Evolutionary conservation across 1,139 yeast species (phyloP).

Genomic region (Candida anutae): DNA sequence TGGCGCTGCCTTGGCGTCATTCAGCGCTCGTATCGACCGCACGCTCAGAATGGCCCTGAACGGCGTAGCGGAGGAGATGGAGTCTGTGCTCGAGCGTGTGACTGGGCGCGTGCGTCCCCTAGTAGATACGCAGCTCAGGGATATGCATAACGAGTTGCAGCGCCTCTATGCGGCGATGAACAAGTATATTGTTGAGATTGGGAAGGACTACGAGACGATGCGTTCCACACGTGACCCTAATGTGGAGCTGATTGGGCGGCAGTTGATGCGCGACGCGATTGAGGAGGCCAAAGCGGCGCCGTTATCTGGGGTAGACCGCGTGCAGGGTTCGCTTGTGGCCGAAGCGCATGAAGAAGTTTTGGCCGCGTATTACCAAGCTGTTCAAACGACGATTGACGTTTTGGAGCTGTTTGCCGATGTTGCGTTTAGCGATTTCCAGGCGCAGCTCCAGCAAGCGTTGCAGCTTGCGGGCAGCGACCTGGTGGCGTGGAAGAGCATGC

Average conservation of each 20-base stretch:
- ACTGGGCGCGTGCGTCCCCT: slow-evolving; percentile 26
- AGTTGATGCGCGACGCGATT: slow-evolving; percentile 50
- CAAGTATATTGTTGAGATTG: slow-evolving; percentile 38
- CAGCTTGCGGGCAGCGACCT: slow-evolving; percentile 17
- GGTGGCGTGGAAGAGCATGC: slow-evolving; percentile 60
- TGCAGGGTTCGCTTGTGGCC: too few relatives aligned
- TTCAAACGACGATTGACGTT: slow-evolving; percentile 53
- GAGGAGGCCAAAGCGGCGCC: too few relatives aligned
- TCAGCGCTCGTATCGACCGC: slow-evolving; percentile 31
- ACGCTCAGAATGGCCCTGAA: slow-evolving; percentile 35
- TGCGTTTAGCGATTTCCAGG: slow-evolving; percentile 47
- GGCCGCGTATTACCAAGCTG: slow-evolving; percentile 32
- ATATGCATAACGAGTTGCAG: slow-evolving; percentile 35
- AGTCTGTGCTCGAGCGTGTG: slow-evolving; percentile 24
- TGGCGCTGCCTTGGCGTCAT: slow-evolving; percentile 21
- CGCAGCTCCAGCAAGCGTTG: slow-evolving; percentile 22
- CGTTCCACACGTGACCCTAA: slow-evolving; percentile 26
- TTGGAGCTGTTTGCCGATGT: slow-evolving; percentile 69
- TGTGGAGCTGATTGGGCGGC: slow-evolving; percentile 38
- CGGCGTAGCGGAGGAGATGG: slow-evolving; percentile 34
- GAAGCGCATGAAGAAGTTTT: slow-evolving; percentile 24
- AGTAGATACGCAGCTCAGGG: slow-evolving; percentile 33
- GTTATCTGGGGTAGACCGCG: too few relatives aligned
- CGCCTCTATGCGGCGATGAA: slow-evolving; percentile 40
- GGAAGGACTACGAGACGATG: slow-evolving; percentile 40